Base-by-base conservation (phyloP, 2,329 filamentous ascomycete genomes). In the Fusarium sp. region DNA sequence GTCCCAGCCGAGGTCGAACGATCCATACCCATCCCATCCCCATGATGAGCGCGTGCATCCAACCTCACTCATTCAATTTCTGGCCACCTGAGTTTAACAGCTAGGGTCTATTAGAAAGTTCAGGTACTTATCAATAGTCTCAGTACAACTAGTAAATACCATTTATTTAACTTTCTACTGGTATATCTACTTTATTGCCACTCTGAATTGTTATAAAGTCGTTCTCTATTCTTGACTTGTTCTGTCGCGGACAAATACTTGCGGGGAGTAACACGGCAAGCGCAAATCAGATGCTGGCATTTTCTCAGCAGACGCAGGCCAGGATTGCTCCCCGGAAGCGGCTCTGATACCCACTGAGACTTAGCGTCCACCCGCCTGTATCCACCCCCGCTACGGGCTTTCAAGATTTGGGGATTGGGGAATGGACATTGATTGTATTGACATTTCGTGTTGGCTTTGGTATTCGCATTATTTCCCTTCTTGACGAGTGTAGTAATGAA, bases 281-380 rank as follows among this genome's bases (percentile, higher is more conserved):
- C 67, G 44, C 72, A 75, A 75, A 75, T 75, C 73, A 75, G 68
- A 70, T 65, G 68, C 62, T 59, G 44, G 70, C 58, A 39, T 73
- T 75, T 75, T 67, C 73, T 75, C 73, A 75, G 73, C 73, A 75
- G 49, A 8, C 21, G 19, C 60, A 42, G 61, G 21, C 51, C 26
- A 65, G 67, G 51, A 58, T 64, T 67, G 45, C 41, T 66, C 57
- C 67, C 70, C 72, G 67, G 71, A 72, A 69, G 53, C 69, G 65
- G 71, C 61, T 58, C 39, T 50, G 41, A 52, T 64, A 64, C 53
- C 67, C 67, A 55, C 67, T 70, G 67, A 59, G 62, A 58, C 45
- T 62, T 70, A 70, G 67, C 58, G 62, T 43, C 31, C 57, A 67
- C 41, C 26, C 39, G 30, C 56, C 57, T 67, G 62, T 65, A 65